Conservation (phyloP, 2,329 filamentous ascomycete species). For the Xylaria sp. region DNA sequence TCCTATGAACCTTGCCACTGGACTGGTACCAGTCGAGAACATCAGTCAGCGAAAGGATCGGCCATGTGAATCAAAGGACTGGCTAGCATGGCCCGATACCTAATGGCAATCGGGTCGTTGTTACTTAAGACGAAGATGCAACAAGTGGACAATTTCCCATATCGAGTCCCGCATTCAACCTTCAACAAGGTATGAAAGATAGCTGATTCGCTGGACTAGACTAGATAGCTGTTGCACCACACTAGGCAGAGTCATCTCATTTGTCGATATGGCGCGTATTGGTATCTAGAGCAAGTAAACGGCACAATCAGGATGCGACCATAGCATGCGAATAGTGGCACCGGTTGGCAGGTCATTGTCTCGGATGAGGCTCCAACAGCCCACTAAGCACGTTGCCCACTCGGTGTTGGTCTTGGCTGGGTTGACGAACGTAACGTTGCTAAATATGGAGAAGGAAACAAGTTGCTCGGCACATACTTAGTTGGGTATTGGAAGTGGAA, state of each 20-base stretch:
- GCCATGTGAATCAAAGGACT: conserved; percentile 46
- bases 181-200: conserved; percentile 13
- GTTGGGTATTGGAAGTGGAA: conserved; percentile 26
- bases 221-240: neutral
- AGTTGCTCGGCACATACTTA: neutral
- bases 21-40: conserved; percentile 40
- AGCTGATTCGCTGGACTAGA: conserved; percentile 23
- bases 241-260: conserved; percentile 19
- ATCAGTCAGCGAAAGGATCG: conserved; percentile 38
- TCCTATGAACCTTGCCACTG: conserved; percentile 38
- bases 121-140: conserved; percentile 17
- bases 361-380: conserved; percentile 41
- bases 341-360: conserved; percentile 32
- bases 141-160: conserved; percentile 14
- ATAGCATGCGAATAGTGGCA: conserved; percentile 28
- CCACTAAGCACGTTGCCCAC: conserved; percentile 19
- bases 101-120: conserved; percentile 18
- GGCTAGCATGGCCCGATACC: conserved; percentile 39
- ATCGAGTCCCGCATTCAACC: conserved; percentile 6
- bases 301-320: conserved; percentile 27
- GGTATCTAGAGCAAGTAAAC: conserved; percentile 7
- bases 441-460: conserved; percentile 29
- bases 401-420: conserved; percentile 18
- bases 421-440: conserved; percentile 47
- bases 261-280: conserved; percentile 27